Evolutionary conservation across 495 filamentous ascomycete species (phyloP), one percentile per base, ranked within the genome.

Genomic region (Thermothielavioides terrestris): DNA sequence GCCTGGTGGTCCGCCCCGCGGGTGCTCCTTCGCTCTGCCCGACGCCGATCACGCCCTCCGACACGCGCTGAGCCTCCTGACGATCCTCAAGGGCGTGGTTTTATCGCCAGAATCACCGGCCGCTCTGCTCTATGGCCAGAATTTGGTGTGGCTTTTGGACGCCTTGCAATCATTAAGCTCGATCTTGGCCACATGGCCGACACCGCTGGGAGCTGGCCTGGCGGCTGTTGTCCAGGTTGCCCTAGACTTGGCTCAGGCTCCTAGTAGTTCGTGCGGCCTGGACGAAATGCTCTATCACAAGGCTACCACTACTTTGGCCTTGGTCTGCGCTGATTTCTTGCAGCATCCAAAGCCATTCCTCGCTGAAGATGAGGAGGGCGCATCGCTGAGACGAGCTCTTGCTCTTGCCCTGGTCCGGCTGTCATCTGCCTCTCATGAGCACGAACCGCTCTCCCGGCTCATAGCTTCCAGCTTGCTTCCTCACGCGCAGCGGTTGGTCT

Each of bases 101-200:
- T 8, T 48, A 12, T 23, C 39, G 1, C 28, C 36, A 7, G 45
- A 27, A 9, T 9, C 54, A 6, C 38, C 50, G 17, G 11, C 49
- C 1, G 55, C 56, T 1, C 28, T 57, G 10, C 35, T 59, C 12
- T 59, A 50, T 31, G 28, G 43, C 6, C 53, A 68, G 32, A 43
- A 60, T 34, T 43, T 59, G 6, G 56, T 62, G 6, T 70, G 67
- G 64, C 47, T 71, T 15, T 52, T 69, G 32, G 71, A 74, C 47
- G 53, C 56, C 34, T 52, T 66, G 35, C 51, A 64, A 32, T 47
- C 54, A n/a, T 54, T 71, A 6, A 55, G 59, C 31, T 42, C 52
- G 12, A 48, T 55, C 14, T 57, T 62, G 41, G 47, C 53, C 6
- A 49, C 25, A 17, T 69, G 60, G 62, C 59, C 59, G 14, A 32